Conservation (phyloP, 1,139 yeast genomes). For the Candida sp. region DNA sequence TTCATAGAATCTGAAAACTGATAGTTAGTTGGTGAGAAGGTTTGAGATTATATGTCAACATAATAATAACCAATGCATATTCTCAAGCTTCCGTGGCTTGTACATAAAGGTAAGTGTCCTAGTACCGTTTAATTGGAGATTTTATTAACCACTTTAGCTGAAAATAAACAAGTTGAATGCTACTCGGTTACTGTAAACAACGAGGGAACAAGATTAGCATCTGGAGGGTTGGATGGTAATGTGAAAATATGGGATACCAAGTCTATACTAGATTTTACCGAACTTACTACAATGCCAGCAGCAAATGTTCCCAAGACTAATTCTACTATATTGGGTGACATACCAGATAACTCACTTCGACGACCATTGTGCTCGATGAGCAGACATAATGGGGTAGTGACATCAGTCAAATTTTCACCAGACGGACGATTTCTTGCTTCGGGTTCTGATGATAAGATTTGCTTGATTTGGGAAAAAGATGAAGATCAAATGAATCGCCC, state of each 20-base stretch:
- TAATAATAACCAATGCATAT: no score
- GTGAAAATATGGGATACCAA: constrained; percentile 86
- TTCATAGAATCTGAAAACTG: no score
- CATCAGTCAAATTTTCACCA: constrained; percentile 89
- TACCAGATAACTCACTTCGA: constrained; percentile 34
- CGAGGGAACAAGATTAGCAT: constrained; percentile 82
- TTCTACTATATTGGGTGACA: constrained; percentile 9
- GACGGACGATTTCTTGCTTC: constrained; percentile 88
- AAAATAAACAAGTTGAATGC: constrained; percentile 76
- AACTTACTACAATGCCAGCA: constrained; percentile 5
- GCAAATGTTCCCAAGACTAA: neutral
- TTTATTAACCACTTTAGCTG: no score
- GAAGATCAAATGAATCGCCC: constrained; percentile 49
- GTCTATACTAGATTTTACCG: constrained; percentile 18
- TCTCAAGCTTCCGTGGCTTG: constrained; percentile 82
- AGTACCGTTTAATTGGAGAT: no score
- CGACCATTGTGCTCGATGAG: constrained; percentile 77
- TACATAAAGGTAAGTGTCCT: constrained; percentile 61
- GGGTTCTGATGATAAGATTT: constrained; percentile 92
- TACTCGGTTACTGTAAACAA: constrained; percentile 79
- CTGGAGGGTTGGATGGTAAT: constrained; percentile 96
- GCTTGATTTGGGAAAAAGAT: constrained; percentile 91
- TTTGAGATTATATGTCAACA: no score
- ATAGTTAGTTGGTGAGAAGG: no score
- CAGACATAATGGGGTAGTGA: constrained; percentile 90